Percentiles rank a stretch among this genome's conserved stretches.
Evolutionary conservation across 768 basidiomycete genomes (phyloP).

Genomic region (Boletus insuetus): DNA sequence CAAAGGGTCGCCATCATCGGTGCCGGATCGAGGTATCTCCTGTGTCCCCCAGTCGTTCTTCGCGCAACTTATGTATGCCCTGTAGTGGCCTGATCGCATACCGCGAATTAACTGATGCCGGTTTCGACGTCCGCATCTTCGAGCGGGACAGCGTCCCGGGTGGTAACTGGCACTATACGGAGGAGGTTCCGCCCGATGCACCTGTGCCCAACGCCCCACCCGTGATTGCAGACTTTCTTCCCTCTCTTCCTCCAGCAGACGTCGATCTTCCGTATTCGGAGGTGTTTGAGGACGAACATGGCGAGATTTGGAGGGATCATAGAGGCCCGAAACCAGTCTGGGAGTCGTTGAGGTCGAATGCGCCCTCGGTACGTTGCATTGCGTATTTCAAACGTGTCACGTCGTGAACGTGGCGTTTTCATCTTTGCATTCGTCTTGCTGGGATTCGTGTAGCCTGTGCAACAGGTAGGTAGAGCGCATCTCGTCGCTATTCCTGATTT

Average conservation of each 20-base stretch:
- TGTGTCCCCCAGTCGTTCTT: neutral
- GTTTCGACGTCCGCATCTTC: constrained; percentile 3
- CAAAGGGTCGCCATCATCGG: constrained; percentile 2
- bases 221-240: neutral
- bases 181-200: neutral
- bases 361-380: neutral
- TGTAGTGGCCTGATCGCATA: neutral
- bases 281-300: neutral
- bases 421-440: too few species aligned
- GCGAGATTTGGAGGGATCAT: neutral
- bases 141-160: constrained; percentile 3
- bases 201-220: neutral
- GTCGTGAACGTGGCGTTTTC: too few species aligned
- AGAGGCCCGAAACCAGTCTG: neutral
- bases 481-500: neutral
- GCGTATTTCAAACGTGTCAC: too few species aligned
- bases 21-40: neutral
- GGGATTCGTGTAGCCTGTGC: neutral
- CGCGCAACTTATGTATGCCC: neutral
- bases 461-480: neutral
- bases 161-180: constrained; percentile 1
- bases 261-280: neutral
- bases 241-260: neutral
- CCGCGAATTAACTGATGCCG: neutral
- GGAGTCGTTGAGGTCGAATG: constrained; percentile 5